These are phyloP conservation scores for Salmacisia buchloeana DNA, from an alignment of 1,284 basidiomycete genomes.

Conservation along the genomic window DNA sequence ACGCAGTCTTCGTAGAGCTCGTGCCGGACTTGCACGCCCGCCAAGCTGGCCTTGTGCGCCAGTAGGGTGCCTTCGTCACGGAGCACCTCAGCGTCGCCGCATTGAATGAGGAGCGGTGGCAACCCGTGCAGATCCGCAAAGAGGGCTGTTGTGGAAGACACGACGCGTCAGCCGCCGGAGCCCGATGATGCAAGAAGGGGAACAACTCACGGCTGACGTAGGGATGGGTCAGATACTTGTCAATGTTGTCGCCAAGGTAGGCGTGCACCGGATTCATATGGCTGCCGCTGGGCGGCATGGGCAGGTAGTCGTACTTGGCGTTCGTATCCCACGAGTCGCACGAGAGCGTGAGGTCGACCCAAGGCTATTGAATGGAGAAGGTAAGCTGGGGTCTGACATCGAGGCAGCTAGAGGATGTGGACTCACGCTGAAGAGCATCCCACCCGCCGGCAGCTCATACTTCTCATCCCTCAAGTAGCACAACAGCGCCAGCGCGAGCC, in stretches of 20 bases:
- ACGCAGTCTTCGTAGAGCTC: slow-evolving; percentile 87
- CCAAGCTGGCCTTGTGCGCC: slow-evolving; percentile 83
- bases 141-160: slow-evolving; percentile 62
- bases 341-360: slow-evolving; percentile 76
- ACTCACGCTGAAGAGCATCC: slow-evolving; percentile 44
- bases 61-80: slow-evolving; percentile 87
- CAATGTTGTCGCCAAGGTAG: slow-evolving; percentile 76
- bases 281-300: slow-evolving; percentile 61
- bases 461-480: slow-evolving; percentile 68
- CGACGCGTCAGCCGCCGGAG: neutral
- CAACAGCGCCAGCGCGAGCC: slow-evolving; percentile 73
- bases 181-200: neutral
- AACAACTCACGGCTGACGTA: slow-evolving; percentile 61
- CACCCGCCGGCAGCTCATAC: slow-evolving; percentile 43
- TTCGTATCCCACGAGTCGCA: slow-evolving; percentile 97
- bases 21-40: slow-evolving; percentile 81
- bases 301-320: slow-evolving; percentile 57
- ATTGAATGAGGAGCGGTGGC: slow-evolving; percentile 86
- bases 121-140: slow-evolving; percentile 83
- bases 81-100: slow-evolving; percentile 87
- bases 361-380: slow-evolving; percentile 24
- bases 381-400: slow-evolving; percentile 93
- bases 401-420: too few relatives aligned
- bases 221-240: slow-evolving; percentile 85
- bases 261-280: slow-evolving; percentile 88